A percentile compares a stretch with the other conserved stretches of the same genome.
Conservation (phyloP, 2,329 filamentous ascomycete genomes). For the Colletotrichum euphorbiae region DNA sequence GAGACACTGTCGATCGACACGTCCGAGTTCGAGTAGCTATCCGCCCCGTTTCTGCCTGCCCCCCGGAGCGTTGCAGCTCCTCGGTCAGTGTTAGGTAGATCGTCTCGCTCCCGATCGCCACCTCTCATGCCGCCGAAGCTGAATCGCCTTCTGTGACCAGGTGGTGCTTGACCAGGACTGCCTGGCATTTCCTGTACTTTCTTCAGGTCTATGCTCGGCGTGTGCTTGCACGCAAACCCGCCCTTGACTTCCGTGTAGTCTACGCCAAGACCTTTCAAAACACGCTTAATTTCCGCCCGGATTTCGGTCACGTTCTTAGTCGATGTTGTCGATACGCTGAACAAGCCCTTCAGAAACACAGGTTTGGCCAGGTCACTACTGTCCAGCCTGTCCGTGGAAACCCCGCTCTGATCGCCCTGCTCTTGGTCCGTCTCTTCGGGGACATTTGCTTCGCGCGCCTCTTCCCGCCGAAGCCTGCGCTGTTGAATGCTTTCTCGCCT, state of each 20-base stretch:
- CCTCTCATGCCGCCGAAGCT: conserved; percentile 79
- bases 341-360: conserved; percentile 94
- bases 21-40: conserved; percentile 90
- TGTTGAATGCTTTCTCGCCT: conserved; percentile 93
- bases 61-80: conserved; percentile 56
- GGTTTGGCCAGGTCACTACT: conserved; percentile 88
- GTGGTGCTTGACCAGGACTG: conserved; percentile 65
- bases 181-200: conserved; percentile 74
- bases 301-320: conserved; percentile 90
- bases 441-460: conserved; percentile 79
- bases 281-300: conserved; percentile 88
- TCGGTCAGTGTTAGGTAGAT: conserved; percentile 70
- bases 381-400: conserved; percentile 70
- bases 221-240: conserved; percentile 89
- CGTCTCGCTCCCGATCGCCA: conserved; percentile 76
- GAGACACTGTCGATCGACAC: conserved; percentile 81
- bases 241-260: conserved; percentile 93
- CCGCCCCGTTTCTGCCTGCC: conserved; percentile 62
- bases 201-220: conserved; percentile 88
- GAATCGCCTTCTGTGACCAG: conserved; percentile 79
- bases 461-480: conserved; percentile 79
- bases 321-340: conserved; percentile 96
- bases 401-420: conserved; percentile 69
- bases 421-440: conserved; percentile 84
- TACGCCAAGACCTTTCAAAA: conserved; percentile 88